These are phyloP conservation scores for Spongispora temasekensis DNA, from an alignment of 1,284 basidiomycete genomes.

Conservation along the genomic window DNA sequence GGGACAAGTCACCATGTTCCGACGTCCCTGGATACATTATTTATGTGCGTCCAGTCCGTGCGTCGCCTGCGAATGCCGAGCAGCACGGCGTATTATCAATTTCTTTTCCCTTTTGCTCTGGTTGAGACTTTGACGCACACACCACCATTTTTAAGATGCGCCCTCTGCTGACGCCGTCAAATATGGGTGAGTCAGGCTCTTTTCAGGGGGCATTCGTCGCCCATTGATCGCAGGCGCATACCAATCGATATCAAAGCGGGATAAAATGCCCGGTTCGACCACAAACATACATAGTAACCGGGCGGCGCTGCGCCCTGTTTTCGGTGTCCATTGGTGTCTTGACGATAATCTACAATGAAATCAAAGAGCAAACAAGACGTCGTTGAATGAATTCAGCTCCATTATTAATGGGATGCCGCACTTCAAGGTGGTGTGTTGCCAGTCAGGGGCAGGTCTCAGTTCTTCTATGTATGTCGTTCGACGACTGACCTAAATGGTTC, in stretches of 20 bases:
- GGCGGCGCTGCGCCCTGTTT: neutral
- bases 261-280: neutral
- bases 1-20: neutral
- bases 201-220: too few species aligned
- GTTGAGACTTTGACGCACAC: neutral
- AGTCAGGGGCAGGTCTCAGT: neutral
- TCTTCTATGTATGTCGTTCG: too few species aligned
- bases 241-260: too few species aligned
- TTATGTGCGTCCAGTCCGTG: neutral
- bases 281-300: neutral
- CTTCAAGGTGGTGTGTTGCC: neutral
- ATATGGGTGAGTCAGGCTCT: too few species aligned
- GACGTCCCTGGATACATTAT: neutral
- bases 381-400: neutral
- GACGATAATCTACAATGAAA: constrained; percentile 11
- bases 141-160: neutral
- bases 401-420: neutral
- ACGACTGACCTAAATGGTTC: too few species aligned
- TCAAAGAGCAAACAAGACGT: constrained; percentile 6
- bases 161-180: neutral
- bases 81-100: neutral
- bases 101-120: neutral
- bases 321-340: constrained; percentile 6
- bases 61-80: constrained; percentile 7
- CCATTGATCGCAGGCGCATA: too few species aligned